Evolutionary conservation across 139 green algal species (phyloP), one percentile per base, ranked within the genome.

Genomic region (Marvania coccoides): DNA sequence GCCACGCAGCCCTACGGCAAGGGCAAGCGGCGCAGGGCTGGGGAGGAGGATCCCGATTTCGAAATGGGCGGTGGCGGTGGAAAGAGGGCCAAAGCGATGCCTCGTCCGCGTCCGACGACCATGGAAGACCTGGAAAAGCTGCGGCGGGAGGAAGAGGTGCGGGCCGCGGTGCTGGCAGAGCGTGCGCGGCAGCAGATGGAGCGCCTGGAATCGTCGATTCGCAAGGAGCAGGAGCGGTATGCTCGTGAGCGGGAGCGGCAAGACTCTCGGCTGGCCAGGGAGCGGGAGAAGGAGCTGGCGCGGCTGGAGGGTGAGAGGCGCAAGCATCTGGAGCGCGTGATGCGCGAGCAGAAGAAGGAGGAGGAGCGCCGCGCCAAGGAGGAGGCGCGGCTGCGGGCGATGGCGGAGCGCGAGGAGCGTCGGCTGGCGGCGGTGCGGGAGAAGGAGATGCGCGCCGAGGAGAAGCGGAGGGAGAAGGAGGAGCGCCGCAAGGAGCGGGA

Each of bases 401-500:
- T 69, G 23, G 62, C 78, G 70, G 65, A 81, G 47, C 63, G 72
- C 37, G 70, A 77, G 24, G 36, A 71, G 58, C 67, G 60, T 30
- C 58, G 78, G 58, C 54, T 75, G 59, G 69, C 78, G 57, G 66
- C 65, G 1, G 6, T 67, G 54, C 58, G 62, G 46, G 56, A 73
- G 58, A 60, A 63, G 31, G 73, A 83, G 58, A 28, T 42, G 55
- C 61, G 68, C 53, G 72, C 47, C 34, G 48, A 63, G 59, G 58
- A 83, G 67, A 57, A 71, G 46, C 30, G 60, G 33, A 59, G 64
- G 28, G 36, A 59, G n/a, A 39, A 47, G 36, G 53, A 69, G 7
- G 67, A 83, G 64, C 46, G 65, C 29, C 68, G 61, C 62, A 90
- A 79, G 61, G 86, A 93, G 65, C 90, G 87, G 71, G 86, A 94